Percentiles rank a stretch among this genome's conserved stretches.
Evolutionary conservation across 352 stramenopile species (phyloP).

Genomic region (Thalassiosira oceanica): DNA sequence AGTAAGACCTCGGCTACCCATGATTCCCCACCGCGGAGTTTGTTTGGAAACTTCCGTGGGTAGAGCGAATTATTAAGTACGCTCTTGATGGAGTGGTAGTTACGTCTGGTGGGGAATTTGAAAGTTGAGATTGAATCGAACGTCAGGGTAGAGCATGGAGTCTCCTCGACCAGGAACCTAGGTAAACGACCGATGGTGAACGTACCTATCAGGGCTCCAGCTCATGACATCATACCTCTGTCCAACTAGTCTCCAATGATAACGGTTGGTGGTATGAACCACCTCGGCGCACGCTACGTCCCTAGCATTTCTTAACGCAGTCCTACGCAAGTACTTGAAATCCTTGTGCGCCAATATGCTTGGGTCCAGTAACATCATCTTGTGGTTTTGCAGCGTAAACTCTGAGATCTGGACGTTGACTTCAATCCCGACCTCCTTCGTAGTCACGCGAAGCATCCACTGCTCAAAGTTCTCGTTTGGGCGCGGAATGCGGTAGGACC

Average conservation of each 20-base stretch:
- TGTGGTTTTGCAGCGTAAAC: slow-evolving; percentile 90
- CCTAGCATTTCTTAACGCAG: slow-evolving; percentile 67
- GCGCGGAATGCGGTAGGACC: slow-evolving; percentile 78
- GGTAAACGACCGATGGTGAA: too few relatives aligned
- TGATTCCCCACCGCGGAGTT: slow-evolving; percentile 64
- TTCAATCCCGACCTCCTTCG: slow-evolving; percentile 85
- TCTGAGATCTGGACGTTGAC: slow-evolving; percentile 90
- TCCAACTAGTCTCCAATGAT: slow-evolving; percentile 87
- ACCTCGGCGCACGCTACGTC: slow-evolving; percentile 86
- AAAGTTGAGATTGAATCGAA: too few relatives aligned
- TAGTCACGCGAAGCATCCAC: slow-evolving; percentile 85
- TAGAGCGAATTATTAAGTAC: slow-evolving; percentile 63
- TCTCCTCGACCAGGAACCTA: too few relatives aligned
- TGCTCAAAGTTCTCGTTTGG: slow-evolving; percentile 82
- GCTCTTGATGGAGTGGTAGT: slow-evolving; percentile 74
- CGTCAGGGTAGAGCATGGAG: too few relatives aligned
- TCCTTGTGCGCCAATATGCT: slow-evolving; percentile 86
- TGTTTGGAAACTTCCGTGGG: slow-evolving; percentile 74
- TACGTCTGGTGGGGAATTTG: too few relatives aligned
- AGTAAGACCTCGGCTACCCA: slow-evolving; percentile 80
- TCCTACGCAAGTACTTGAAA: slow-evolving; percentile 81
- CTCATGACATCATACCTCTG: slow-evolving; percentile 86
- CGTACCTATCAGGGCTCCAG: slow-evolving; percentile 84
- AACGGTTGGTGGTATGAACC: slow-evolving; percentile 84
- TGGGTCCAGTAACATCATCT: slow-evolving; percentile 85